These are phyloP conservation scores for Prunus yedoensis DNA, from an alignment of 331 rosid genomes.

Conservation along the genomic window DNA sequence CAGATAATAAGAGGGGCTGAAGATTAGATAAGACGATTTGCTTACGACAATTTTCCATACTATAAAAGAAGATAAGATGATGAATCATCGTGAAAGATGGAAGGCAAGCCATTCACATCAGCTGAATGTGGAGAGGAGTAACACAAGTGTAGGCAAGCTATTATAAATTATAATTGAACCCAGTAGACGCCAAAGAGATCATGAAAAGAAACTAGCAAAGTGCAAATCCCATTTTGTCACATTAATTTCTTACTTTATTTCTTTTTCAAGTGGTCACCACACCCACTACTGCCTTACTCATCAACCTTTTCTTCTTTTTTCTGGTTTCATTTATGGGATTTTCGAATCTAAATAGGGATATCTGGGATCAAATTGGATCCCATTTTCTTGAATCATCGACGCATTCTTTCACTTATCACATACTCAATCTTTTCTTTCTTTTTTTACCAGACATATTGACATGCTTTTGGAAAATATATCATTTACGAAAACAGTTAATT, in stretches of 20 bases:
- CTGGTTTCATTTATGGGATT: background rate
- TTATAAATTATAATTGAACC: background rate
- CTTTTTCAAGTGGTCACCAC: slow-evolving; percentile 35
- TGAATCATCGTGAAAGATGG: slow-evolving; percentile 25
- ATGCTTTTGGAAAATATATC: no score
- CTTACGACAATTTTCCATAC: background rate
- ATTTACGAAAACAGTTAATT: no score
- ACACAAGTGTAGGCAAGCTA: slow-evolving; percentile 23
- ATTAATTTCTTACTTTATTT: background rate
- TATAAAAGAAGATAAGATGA: slow-evolving; percentile 6
- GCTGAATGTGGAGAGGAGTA: slow-evolving; percentile 23
- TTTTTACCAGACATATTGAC: background rate
- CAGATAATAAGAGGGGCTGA: slow-evolving; percentile 32
- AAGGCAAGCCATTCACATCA: slow-evolving; percentile 23
- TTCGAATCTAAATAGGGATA: slow-evolving; percentile 32
- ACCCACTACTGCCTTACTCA: slow-evolving; percentile 18
- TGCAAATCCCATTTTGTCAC: slow-evolving; percentile 15
- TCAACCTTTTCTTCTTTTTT: background rate
- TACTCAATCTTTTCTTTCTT: no score
- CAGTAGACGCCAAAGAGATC: slow-evolving; percentile 15
- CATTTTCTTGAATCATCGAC: slow-evolving; percentile 12
- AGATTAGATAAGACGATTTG: slow-evolving; percentile 42
- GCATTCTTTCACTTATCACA: slow-evolving; percentile 18
- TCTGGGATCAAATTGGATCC: slow-evolving; percentile 29
- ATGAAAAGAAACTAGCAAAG: background rate